Evolutionary conservation across 306 rosid genomes (phyloP), one percentile per base, ranked within the genome.

Genomic region (Carpinus viminea): DNA sequence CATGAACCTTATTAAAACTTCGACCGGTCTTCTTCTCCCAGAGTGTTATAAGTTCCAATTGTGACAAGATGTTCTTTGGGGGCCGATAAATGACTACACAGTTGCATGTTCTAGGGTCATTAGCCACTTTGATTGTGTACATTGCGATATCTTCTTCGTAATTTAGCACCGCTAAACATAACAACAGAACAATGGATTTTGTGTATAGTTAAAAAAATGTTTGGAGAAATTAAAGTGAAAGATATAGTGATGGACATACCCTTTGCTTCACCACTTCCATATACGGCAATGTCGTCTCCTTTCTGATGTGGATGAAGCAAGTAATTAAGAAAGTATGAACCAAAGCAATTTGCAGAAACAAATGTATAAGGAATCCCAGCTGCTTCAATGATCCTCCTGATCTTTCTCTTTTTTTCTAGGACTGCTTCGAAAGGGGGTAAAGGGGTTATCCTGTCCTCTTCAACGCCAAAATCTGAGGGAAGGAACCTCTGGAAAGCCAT

Each of bases 351-450:
- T 56, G 92, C 78, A 0, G 88, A 80, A 0, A 86, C 80, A 51
- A 51, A 84, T n/a, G 88, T 86, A 56, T 78, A 78, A 56, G 92
- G 81, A 3, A 86, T 86, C 1, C 56, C n/a, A n/a, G n/a, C n/a
- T n/a, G n/a, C 78, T 81, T 88, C 89, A 0, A 60, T 74, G 11
- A 53, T 86, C 51, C 88, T 83, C 78, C n/a, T n/a, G 0, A 88
- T 56, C 48, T 72, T 64, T 12, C 20, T 60, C 46, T 83, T 88
- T 70, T 4, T 88, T n/a, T n/a, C 79, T 0, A 85, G 86, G 0
- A 78, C n/a, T n/a, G n/a, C n/a, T n/a, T n/a, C n/a, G n/a, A 88
- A 83, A 3, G 89, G 89, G n/a, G 82, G 84, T 18, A 85, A 74
- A 41, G 86, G 2, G 38, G n/a, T n/a, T n/a, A n/a, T n/a, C n/a